Percentiles rank a stretch among this genome's conserved stretches.
These are phyloP conservation scores for Fusarium verticillioides DNA, from an alignment of 2,329 filamentous ascomycete genomes.

Conservation along the genomic window DNA sequence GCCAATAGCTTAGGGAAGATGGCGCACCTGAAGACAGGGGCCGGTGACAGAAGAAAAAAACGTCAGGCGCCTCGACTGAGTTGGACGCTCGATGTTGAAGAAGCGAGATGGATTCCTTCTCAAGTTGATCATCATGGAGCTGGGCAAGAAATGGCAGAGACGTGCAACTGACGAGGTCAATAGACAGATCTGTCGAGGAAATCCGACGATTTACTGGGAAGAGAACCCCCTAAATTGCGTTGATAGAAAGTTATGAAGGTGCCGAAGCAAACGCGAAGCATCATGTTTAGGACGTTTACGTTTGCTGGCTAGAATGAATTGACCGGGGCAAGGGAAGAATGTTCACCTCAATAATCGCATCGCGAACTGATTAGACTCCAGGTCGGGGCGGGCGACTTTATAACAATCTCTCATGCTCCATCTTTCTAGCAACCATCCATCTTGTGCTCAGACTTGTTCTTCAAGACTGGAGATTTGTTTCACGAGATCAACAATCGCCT, in stretches of 20 bases:
- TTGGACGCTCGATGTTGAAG: neutral
- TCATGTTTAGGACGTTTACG: neutral
- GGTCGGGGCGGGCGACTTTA: neutral
- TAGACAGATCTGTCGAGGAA: rapidly evolving
- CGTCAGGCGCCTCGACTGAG: neutral
- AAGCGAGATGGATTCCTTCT: neutral
- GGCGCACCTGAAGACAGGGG: neutral
- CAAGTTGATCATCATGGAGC: neutral
- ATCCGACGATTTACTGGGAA: rapidly evolving
- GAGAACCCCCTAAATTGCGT: rapidly evolving
- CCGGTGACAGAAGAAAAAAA: neutral
- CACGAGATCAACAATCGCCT: neutral
- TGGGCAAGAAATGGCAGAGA: neutral
- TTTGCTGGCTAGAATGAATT: neutral
- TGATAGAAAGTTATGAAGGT: no score
- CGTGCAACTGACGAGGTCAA: neutral
- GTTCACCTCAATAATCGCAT: neutral
- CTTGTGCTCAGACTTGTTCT: neutral
- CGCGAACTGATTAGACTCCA: neutral
- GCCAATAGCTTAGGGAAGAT: neutral
- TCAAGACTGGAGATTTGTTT: neutral
- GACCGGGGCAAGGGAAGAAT: neutral
- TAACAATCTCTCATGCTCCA: neutral
- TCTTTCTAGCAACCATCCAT: neutral
- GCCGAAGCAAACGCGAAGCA: neutral